phyloP scores from a whole-genome alignment of 768 basidiomycete species.

The Leccinum disarticulatum region DNA sequence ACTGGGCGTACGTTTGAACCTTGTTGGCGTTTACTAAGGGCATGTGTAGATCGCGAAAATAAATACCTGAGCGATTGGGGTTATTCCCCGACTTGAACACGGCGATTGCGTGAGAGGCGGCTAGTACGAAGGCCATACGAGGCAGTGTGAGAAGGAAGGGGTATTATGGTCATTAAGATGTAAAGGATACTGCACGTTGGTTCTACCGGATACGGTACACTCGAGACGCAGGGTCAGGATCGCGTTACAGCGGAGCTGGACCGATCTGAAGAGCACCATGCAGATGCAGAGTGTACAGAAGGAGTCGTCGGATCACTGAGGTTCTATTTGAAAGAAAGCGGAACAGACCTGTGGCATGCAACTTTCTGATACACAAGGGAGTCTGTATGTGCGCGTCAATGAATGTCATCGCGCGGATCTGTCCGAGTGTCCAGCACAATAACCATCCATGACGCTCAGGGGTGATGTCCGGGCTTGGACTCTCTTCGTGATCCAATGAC shows the following conservation, averaged over 20 bases:
- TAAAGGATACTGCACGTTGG: constrained; percentile 35
- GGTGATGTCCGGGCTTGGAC: constrained; percentile 17
- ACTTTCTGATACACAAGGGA: constrained; percentile 37
- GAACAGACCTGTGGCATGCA: constrained; percentile 31
- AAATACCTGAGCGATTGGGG: constrained; percentile 35
- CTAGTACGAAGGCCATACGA: constrained; percentile 35
- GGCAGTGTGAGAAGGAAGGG: constrained; percentile 19
- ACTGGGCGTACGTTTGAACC: constrained; percentile 24
- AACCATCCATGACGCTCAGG: constrained; percentile 25
- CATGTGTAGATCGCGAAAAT: constrained; percentile 8
- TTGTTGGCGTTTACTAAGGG: neutral
- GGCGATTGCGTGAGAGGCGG: constrained; percentile 28
- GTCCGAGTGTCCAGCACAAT: constrained; percentile 27
- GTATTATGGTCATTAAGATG: constrained; percentile 10
- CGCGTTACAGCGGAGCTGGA: constrained; percentile 28
- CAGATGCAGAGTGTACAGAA: constrained; percentile 34
- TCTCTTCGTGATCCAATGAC: constrained; percentile 10
- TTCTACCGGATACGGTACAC: constrained; percentile 25
- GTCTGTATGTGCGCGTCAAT: constrained; percentile 32
- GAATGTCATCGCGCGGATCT: constrained; percentile 25
- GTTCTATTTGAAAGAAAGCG: constrained; percentile 20
- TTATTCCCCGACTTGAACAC: constrained; percentile 24
- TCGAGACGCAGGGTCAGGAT: constrained; percentile 32
- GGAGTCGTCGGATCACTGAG: constrained; percentile 16
- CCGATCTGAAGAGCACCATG: constrained; percentile 33